Evolutionary conservation across 164 flowering plant species (phyloP), one percentile per base, ranked within the genome.

Genomic region (Paratinospora sagittata): DNA sequence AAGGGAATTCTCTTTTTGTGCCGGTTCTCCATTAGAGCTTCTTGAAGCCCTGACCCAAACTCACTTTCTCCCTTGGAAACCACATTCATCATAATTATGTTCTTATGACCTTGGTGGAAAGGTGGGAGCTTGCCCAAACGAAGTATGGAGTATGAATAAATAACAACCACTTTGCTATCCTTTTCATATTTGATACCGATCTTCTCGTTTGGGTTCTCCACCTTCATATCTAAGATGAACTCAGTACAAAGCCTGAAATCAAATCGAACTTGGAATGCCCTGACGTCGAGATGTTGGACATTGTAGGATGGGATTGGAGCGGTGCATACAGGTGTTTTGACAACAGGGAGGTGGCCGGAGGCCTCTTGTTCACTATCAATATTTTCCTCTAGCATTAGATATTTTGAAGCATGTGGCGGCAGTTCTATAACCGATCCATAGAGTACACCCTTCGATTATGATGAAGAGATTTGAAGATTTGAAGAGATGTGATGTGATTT

Each of bases 31-130:
- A 76, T 66, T 6, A 87, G 69, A 0, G 86, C 84, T 17, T 68
- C 76, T 27, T 88, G 92, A 16, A 89, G 81, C 5, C 84, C 89
- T 1, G 87, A 79, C 34, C 88, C 93, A 17, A 85, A 81, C 60
- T 72, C 75, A 45, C 82, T 81, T 37, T 81, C 80, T 34, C 97
- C 97, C 16, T 68, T 75, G 73, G 88, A 24, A 10, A 36, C 62
- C 27, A 89, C 71, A 0, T 78, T 64, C 45, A 88, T 68, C 8
- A 78, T 27, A 1, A 86, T 84, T n/a, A 68, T 74, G 70, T 88
- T 89, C 13, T 71, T 57, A 1, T 67, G 43, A 6, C 86, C 89
- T 65, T 91, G 97, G 8, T 73, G 66, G 57, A 88, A 88, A n/a
- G 75, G 17, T 0, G 91, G 93, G 0, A 88, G 64, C 24, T 76